Evolutionary conservation across 306 rosid species (phyloP).

Genomic region (Carpinus viminea): DNA sequence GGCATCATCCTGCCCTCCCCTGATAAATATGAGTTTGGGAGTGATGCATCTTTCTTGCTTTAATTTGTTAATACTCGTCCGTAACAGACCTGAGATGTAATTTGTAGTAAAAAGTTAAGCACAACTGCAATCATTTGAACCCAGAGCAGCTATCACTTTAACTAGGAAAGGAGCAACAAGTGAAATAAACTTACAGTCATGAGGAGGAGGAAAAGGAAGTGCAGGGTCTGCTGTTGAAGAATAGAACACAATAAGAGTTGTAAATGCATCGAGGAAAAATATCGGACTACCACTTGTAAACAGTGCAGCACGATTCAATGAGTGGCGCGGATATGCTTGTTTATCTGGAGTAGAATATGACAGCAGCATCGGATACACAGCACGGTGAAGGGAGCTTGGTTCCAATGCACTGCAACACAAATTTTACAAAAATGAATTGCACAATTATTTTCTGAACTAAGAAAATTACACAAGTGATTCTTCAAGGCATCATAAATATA

Average conservation of each 20-base stretch:
- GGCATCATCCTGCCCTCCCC: slow-evolving; percentile 91
- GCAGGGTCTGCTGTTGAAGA: slow-evolving; percentile 84
- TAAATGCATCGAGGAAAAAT: slow-evolving; percentile 96
- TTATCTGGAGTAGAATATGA: slow-evolving; percentile 82
- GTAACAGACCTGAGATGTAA: slow-evolving; percentile 65
- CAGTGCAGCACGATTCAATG: slow-evolving; percentile 90
- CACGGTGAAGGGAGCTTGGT: slow-evolving; percentile 87
- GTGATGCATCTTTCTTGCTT: slow-evolving; percentile 93
- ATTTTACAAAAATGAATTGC: slow-evolving; percentile 21
- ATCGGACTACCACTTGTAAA: slow-evolving; percentile 95
- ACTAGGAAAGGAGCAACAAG: slow-evolving; percentile 15
- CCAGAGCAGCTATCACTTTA: slow-evolving; percentile 2
- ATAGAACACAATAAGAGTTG: slow-evolving; percentile 82
- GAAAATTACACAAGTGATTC: slow-evolving; percentile 14
- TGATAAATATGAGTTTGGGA: slow-evolving; percentile 82
- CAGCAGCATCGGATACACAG: slow-evolving; percentile 84
- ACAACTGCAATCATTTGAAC: slow-evolving; percentile 6
- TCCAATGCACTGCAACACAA: slow-evolving; percentile 73
- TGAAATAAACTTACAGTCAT: slow-evolving; percentile 67
- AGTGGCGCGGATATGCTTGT: slow-evolving; percentile 93
- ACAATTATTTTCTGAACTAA: slow-evolving; percentile 21
- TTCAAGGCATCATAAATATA: background rate
- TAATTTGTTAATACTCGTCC: slow-evolving; percentile 70
- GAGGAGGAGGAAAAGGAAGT: slow-evolving; percentile 94
- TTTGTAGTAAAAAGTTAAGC: slow-evolving; percentile 27